Evolutionary conservation across 208 protist species (phyloP).

Genomic region (Wallacemonas sp.): DNA sequence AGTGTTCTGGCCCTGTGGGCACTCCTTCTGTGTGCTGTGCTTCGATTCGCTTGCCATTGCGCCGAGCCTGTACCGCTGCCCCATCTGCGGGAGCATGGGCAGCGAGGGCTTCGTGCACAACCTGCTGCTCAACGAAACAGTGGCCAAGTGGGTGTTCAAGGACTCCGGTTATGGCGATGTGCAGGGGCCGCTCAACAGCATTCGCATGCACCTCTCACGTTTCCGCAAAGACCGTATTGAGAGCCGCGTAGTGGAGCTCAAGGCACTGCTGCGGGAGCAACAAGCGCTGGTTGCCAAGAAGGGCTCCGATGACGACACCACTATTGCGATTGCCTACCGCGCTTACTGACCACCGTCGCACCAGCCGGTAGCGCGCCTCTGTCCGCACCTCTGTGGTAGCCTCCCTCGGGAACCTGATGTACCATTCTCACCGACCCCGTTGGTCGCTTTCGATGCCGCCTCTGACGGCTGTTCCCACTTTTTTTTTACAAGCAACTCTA

Average conservation of each 20-base stretch:
- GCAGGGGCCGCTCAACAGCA: conserved; percentile 64
- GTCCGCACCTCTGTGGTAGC: no score
- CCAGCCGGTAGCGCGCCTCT: no score
- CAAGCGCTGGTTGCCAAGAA: conserved; percentile 11
- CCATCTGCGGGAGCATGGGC: conserved; percentile 81
- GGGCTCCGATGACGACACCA: conserved; percentile 13
- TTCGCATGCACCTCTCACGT: conserved; percentile 76
- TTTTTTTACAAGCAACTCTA: no score
- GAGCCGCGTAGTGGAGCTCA: conserved; percentile 36
- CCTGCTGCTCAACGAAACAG: conserved; percentile 69
- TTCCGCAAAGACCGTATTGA: conserved; percentile 59
- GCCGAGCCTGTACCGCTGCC: conserved; percentile 80
- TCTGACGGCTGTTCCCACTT: no score
- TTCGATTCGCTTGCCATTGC: conserved; percentile 82
- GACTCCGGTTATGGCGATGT: conserved; percentile 77
- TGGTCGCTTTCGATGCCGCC: no score
- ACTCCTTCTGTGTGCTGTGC: conserved; percentile 78
- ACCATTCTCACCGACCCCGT: no score
- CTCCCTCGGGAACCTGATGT: no score
- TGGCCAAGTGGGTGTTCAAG: conserved; percentile 92
- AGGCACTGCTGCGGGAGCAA: conserved; percentile 29
- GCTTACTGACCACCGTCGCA: no score
- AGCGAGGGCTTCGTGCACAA: conserved; percentile 88
- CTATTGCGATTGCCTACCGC: conserved; percentile 75
- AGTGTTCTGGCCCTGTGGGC: conserved; percentile 85